These are phyloP conservation scores for Corchorus capsularis DNA, from an alignment of 345 rosid species.

Conservation along the genomic window DNA sequence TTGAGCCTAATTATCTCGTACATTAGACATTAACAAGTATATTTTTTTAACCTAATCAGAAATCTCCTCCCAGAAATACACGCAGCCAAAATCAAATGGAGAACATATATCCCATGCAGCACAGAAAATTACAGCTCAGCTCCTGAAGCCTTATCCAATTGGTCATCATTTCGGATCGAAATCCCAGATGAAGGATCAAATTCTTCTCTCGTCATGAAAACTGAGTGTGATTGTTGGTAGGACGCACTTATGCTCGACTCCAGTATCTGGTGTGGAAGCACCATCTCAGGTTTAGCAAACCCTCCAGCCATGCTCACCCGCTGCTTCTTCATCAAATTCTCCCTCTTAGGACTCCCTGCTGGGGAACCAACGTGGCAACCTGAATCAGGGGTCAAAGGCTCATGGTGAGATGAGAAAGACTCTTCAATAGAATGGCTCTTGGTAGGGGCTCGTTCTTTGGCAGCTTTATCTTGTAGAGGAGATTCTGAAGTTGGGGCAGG, in stretches of 20 bases:
- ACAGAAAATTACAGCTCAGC: conserved; percentile 36
- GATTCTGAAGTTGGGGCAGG: conserved; percentile 87
- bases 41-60: conserved; percentile 27
- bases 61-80: conserved; percentile 27
- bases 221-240: conserved; percentile 49
- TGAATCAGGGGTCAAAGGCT: conserved; percentile 90
- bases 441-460: conserved; percentile 56
- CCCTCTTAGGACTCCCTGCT: conserved; percentile 54
- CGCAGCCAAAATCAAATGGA: conserved; percentile 17
- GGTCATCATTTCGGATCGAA: conserved; percentile 42
- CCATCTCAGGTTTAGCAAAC: conserved; percentile 51
- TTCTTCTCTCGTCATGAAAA: conserved; percentile 43
- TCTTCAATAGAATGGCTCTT: conserved; percentile 87
- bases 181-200: conserved; percentile 60
- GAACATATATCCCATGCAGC: conserved; percentile 5
- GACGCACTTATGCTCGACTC: conserved; percentile 79
- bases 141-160: conserved; percentile 56
- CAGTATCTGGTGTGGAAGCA: conserved; percentile 61
- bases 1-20: conserved; percentile 31
- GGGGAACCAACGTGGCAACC: conserved; percentile 64
- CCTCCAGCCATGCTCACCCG: conserved; percentile 43
- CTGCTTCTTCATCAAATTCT: conserved; percentile 74
- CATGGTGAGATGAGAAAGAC: conserved; percentile 79
- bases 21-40: conserved; percentile 28
- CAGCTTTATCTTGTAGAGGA: conserved; percentile 66